Conservation (phyloP, 768 basidiomycete species). For the Polyporus arcularius region DNA sequence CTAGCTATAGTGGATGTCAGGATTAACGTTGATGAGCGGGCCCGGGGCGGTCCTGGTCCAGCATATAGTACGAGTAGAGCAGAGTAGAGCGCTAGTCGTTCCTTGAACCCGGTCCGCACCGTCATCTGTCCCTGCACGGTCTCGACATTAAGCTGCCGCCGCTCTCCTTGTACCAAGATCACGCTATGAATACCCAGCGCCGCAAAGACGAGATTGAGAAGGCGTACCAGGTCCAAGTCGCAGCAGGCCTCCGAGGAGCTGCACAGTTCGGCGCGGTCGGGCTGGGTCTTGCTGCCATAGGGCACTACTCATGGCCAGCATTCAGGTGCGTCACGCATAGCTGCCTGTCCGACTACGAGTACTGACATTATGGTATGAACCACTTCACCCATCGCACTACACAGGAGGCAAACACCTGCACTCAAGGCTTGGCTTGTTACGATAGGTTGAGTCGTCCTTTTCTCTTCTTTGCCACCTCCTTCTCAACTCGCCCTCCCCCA, state of each 20-base stretch:
- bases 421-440: conserved; percentile 81
- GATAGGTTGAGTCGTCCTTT: conserved; percentile 50
- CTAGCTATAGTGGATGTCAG: too few relatives aligned
- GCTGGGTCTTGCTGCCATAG: conserved; percentile 59
- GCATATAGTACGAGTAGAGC: too few relatives aligned
- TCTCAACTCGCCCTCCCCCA: background rate
- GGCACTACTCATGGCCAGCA: conserved; percentile 69
- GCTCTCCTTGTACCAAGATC: background rate
- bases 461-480: background rate
- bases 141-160: background rate
- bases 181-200: conserved; percentile 22
- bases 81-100: too few relatives aligned
- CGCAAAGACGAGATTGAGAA: conserved; percentile 27
- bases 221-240: conserved; percentile 27
- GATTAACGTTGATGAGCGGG: too few relatives aligned
- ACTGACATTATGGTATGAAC: background rate
- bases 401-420: conserved; percentile 75
- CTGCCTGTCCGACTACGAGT: background rate
- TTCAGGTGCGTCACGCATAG: conserved; percentile 53
- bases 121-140: background rate
- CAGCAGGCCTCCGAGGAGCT: conserved; percentile 47
- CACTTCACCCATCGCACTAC: background rate
- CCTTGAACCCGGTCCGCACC: background rate
- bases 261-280: conserved; percentile 54
- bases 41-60: too few relatives aligned